Evolutionary conservation across 1,284 basidiomycete genomes (phyloP).

Genomic region (Boletus albobrunnescens): DNA sequence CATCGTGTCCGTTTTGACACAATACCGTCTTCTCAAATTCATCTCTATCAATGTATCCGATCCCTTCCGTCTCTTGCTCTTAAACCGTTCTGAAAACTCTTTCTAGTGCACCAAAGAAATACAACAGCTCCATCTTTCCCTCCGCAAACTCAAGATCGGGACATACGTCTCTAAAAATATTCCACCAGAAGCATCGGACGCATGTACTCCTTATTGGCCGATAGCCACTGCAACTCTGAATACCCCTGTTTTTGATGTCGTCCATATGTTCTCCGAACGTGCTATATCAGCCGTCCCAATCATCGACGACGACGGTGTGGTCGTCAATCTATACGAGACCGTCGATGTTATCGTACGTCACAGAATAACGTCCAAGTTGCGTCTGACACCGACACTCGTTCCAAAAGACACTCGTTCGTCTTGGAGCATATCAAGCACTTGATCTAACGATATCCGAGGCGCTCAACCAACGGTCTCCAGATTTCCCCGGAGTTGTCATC

Average conservation of each 20-base stretch:
- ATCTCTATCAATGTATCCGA: constrained; percentile 94
- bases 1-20: constrained; percentile 93
- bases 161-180: constrained; percentile 73
- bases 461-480: constrained; percentile 83
- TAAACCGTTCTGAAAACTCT: constrained; percentile 9
- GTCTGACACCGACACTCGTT: constrained; percentile 5
- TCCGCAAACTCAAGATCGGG: constrained; percentile 89
- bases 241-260: constrained; percentile 96
- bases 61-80: constrained; percentile 4
- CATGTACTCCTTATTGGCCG: constrained; percentile 75
- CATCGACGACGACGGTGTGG: constrained; percentile 88
- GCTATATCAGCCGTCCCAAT: constrained; percentile 98
- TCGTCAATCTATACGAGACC: constrained; percentile 97
- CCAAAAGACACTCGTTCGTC: constrained; percentile 85
- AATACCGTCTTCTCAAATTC: constrained; percentile 97
- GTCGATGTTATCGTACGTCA: constrained; percentile 94
- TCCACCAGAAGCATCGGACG: constrained; percentile 40
- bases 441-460: constrained; percentile 96
- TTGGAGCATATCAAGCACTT: constrained; percentile 90
- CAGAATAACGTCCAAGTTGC: background rate
- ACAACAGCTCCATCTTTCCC: constrained; percentile 69
- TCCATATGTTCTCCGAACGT: constrained; percentile 96
- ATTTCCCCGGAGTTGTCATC: constrained; percentile 95
- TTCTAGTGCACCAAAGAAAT: constrained; percentile 69
- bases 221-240: constrained; percentile 89